phyloP scores from a whole-genome alignment of 23 red algal species.

The Rhodosorus marinus region DNA sequence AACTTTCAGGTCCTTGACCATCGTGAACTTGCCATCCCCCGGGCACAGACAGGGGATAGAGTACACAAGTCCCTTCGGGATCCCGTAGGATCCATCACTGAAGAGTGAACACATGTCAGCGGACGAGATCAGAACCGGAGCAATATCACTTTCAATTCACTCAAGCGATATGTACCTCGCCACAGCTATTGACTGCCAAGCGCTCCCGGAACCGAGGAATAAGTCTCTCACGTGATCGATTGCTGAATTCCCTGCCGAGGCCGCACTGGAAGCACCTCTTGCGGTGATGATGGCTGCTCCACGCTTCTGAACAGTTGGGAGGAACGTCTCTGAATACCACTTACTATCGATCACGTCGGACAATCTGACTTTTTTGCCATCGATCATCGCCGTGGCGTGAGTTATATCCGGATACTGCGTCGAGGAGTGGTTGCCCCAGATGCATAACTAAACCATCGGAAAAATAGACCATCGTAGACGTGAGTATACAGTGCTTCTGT shows the following conservation, averaged over 20 bases:
- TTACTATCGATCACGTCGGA: slow-evolving; percentile 54
- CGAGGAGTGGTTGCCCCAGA: slow-evolving; percentile 92
- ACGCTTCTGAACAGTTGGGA: slow-evolving; percentile 83
- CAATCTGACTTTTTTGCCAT: slow-evolving; percentile 13
- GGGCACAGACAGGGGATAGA: slow-evolving; percentile 69
- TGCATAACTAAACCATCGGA: slow-evolving; percentile 79
- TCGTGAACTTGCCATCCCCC: slow-evolving; percentile 52
- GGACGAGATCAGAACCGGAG: too few relatives aligned
- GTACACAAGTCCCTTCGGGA: slow-evolving; percentile 67
- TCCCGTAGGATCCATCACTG: slow-evolving; percentile 59
- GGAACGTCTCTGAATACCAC: slow-evolving; percentile 77
- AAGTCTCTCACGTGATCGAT: slow-evolving; percentile 76
- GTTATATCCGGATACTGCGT: slow-evolving; percentile 90
- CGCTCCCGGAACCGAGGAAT: slow-evolving; percentile 50
- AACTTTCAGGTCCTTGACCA: slow-evolving; percentile 60
- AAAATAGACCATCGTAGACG: too few relatives aligned
- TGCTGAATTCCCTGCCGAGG: slow-evolving; percentile 66
- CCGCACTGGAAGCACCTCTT: slow-evolving; percentile 68
- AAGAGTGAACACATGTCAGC: too few relatives aligned
- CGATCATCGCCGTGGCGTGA: slow-evolving; percentile 33
- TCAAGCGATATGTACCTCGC: too few relatives aligned
- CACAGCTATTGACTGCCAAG: slow-evolving; percentile 69
- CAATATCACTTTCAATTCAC: too few relatives aligned
- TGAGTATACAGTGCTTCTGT: too few relatives aligned
- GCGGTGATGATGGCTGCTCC: slow-evolving; percentile 87